These are phyloP conservation scores for Cymbopogon flexuosus DNA, from an alignment of 202 grass and related monocot genomes.

Conservation along the genomic window DNA sequence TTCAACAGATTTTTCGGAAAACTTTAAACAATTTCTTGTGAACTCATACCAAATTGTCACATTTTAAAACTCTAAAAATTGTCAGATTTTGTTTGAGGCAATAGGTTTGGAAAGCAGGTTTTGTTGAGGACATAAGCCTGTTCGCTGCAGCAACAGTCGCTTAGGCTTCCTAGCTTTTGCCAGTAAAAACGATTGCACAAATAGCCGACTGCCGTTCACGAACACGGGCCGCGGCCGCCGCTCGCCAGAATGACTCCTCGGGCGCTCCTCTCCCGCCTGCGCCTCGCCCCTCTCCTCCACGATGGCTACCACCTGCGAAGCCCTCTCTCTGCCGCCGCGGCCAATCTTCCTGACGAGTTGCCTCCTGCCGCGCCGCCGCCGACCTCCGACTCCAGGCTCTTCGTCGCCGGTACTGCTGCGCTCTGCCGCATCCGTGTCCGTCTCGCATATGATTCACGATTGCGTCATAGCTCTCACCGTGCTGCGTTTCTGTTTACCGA, in stretches of 20 bases:
- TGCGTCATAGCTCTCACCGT: background rate
- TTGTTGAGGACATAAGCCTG: too few species aligned
- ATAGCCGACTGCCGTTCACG: background rate
- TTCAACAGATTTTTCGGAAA: background rate
- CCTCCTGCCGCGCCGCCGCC: conserved; percentile 14
- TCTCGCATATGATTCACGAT: background rate
- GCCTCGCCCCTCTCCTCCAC: conserved; percentile 15
- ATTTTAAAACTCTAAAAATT: too few species aligned
- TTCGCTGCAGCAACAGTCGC: too few species aligned
- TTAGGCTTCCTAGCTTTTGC: too few species aligned
- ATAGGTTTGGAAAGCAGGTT: too few species aligned
- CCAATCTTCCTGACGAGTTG: conserved; percentile 18
- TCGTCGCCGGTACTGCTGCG: conserved; percentile 55
- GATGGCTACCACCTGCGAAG: background rate
- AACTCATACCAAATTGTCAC: background rate
- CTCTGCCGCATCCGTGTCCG: background rate
- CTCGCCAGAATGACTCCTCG: conserved; percentile 18
- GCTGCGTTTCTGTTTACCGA: background rate
- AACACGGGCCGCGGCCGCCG: background rate
- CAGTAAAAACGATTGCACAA: background rate
- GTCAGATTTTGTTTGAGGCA: too few species aligned
- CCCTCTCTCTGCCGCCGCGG: conserved; percentile 15
- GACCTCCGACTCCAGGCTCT: conserved; percentile 67
- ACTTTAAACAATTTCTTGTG: too few species aligned
- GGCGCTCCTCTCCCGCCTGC: conserved; percentile 31